These are phyloP conservation scores for Veloporphyrellus conicus DNA, from an alignment of 1,284 basidiomycete species.

Conservation along the genomic window DNA sequence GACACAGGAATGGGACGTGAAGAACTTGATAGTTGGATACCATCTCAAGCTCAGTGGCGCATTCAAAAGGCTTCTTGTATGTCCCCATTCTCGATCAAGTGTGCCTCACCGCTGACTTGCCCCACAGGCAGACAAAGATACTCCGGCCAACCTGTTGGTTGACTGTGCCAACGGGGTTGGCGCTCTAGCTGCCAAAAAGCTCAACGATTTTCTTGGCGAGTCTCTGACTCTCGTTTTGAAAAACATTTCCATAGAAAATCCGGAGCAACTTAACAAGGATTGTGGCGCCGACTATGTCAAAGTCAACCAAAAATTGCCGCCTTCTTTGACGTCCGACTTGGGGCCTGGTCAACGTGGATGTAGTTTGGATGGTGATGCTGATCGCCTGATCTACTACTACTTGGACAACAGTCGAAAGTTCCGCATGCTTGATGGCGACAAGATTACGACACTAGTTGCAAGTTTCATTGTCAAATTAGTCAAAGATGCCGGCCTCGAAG, in stretches of 20 bases:
- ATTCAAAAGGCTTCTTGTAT: slow-evolving; percentile 83
- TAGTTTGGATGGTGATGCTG: slow-evolving; percentile 96
- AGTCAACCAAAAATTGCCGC: slow-evolving; percentile 82
- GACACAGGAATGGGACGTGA: slow-evolving; percentile 74
- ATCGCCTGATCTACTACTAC: slow-evolving; percentile 96
- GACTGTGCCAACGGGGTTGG: slow-evolving; percentile 99
- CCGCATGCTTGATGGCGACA: slow-evolving; percentile 95
- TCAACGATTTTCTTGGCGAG: slow-evolving; percentile 55
- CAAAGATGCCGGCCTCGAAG: slow-evolving; percentile 74
- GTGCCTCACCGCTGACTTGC: slow-evolving; percentile 7
- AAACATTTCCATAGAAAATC: slow-evolving; percentile 64
- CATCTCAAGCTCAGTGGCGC: slow-evolving; percentile 81
- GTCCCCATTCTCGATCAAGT: slow-evolving; percentile 30
- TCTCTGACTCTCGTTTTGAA: slow-evolving; percentile 56
- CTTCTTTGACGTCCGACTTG: slow-evolving; percentile 58
- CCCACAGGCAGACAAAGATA: slow-evolving; percentile 55
- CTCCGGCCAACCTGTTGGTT: slow-evolving; percentile 65
- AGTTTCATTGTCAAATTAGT: slow-evolving; percentile 92
- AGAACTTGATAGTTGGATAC: slow-evolving; percentile 84
- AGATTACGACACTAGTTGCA: slow-evolving; percentile 92
- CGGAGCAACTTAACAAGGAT: slow-evolving; percentile 77
- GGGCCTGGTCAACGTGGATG: slow-evolving; percentile 77
- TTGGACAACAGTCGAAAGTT: slow-evolving; percentile 75
- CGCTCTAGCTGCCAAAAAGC: slow-evolving; percentile 60
- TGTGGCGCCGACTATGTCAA: slow-evolving; percentile 99